A percentile compares a stretch with the other conserved stretches of the same genome.
These are phyloP conservation scores for Colletotrichum liriopes DNA, from an alignment of 2,329 filamentous ascomycete genomes.

Conservation along the genomic window DNA sequence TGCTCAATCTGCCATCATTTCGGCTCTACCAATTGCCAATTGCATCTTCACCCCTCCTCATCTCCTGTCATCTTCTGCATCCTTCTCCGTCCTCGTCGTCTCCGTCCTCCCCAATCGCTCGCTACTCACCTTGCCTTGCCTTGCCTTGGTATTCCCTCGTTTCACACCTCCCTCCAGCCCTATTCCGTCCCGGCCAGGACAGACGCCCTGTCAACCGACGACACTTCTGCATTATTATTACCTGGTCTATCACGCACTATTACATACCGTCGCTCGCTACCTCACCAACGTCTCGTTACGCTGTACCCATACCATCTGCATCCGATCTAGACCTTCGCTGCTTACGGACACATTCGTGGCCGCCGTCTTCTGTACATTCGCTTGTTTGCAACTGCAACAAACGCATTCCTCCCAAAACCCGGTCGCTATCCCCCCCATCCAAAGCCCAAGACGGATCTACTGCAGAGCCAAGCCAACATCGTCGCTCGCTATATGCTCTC, in stretches of 20 bases:
- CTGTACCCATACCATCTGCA: slow-evolving; percentile 1
- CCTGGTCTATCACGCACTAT: slow-evolving; percentile 8
- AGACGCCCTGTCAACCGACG: background rate
- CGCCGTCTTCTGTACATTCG: slow-evolving; percentile 5
- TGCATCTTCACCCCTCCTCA: slow-evolving; percentile 31
- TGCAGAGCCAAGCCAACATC: slow-evolving; percentile 10
- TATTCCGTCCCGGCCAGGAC: background rate
- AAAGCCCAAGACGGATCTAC: background rate
- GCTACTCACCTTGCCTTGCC: slow-evolving; percentile 19
- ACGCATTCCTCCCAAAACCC: background rate
- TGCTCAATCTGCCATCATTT: slow-evolving; percentile 41
- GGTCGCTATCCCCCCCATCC: background rate
- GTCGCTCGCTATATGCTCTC: background rate
- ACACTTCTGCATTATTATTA: slow-evolving; percentile 1
- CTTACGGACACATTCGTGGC: background rate
- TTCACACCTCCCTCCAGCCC: slow-evolving; percentile 8
- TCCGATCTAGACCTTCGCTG: background rate
- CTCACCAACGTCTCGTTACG: background rate
- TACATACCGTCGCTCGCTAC: slow-evolving; percentile 24
- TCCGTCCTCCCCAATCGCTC: slow-evolving; percentile 7
- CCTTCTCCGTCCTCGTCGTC: background rate
- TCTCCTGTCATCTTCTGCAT: slow-evolving; percentile 28
- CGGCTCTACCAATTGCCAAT: slow-evolving; percentile 36
- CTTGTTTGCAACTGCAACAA: slow-evolving; percentile 16
- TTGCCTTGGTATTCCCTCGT: slow-evolving; percentile 16